Evolutionary conservation across 345 rosid genomes (phyloP), one percentile per base, ranked within the genome.

Genomic region (Abelmoschus esculentus): DNA sequence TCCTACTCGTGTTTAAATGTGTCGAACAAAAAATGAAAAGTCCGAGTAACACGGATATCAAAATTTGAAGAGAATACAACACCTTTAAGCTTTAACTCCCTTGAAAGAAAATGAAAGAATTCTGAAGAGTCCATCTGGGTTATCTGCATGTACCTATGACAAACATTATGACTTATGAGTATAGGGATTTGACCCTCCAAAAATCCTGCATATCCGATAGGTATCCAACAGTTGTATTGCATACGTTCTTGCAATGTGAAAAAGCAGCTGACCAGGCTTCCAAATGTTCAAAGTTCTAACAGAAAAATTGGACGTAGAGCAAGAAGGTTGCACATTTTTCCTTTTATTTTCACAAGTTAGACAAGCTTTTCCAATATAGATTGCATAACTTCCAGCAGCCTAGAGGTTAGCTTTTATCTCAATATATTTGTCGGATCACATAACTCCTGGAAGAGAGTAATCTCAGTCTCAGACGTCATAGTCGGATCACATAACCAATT

Each of bases 71-170:
- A 40, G 32, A 17, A 19, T 3, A 55, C 11, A 55, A 9, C 22
- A 22, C 64, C 66, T 34, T 77, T 62, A 78, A 28, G 75, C 44
- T 76, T 79, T 84, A 38, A 86, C 71, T 26, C 79, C 82, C 73
- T 74, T 84, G 81, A 93, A 93, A 58, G 97, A 87, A 61, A 95
- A 85, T 52, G 96, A 80, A 46, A 93, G 90, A 77, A 89, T 88
- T 79, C 86, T 86, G 83, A 93, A 93, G 57, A 93, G 95, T 49
- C 97, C 98, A 72, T 89, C 93, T 1, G 98, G 98, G 65, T 93
- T 93, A 83, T 91, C 98, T 0, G 97, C 83, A 57, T 93, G 98
- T 60, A 91, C 97, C 98, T 93, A 78, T 58, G 44, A n/a, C n/a
- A n/a, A n/a, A n/a, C n/a, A n/a, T 31, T 31, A 31, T 31, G 34